Evolutionary conservation across 2,329 filamentous ascomycete genomes (phyloP).

Genomic region (Fusarium odoratissimum): DNA sequence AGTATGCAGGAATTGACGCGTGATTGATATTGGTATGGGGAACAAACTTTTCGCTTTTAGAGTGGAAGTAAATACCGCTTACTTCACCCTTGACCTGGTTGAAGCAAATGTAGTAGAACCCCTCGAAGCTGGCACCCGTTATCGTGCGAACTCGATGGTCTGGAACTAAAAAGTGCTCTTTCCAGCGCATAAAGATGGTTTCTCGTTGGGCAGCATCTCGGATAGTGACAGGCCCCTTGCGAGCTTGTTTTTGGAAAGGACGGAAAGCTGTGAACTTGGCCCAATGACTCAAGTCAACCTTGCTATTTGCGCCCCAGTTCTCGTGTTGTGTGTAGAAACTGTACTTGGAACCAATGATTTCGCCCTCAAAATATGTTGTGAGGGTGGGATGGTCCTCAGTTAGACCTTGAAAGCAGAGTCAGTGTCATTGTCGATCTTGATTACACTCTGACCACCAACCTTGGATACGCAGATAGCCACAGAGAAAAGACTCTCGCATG

Average conservation of each 20-base stretch:
- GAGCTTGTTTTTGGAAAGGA: constrained; percentile 72
- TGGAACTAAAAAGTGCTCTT: constrained; percentile 96
- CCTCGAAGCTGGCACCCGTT: constrained; percentile 94
- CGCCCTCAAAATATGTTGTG: constrained; percentile 97
- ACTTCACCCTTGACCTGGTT: constrained; percentile 90
- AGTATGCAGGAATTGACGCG: not conserved
- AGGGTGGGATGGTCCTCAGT: constrained; percentile 97
- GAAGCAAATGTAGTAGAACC: constrained; percentile 99
- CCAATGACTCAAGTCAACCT: constrained; percentile 95
- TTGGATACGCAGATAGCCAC: constrained; percentile 95
- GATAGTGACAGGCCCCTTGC: constrained; percentile 66
- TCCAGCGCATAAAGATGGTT: constrained; percentile 99
- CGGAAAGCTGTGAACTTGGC: constrained; percentile 88
- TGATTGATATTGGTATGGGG: not conserved
- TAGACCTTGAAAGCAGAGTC: constrained; percentile 69
- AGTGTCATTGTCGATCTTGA: not conserved
- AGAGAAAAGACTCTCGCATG: constrained; percentile 92
- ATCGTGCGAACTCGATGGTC: constrained; percentile 94
- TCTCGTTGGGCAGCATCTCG: constrained; percentile 82
- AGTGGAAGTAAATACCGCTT: constrained; percentile 96
- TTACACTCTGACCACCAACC: constrained; percentile 62
- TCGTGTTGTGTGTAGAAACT: constrained; percentile 92
- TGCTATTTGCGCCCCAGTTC: constrained; percentile 91
- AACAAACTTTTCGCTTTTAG: constrained; percentile 94
- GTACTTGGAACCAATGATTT: constrained; percentile 96